Base-by-base conservation (phyloP, 2,329 filamentous ascomycete species). In the Trichoderma asperellum region DNA sequence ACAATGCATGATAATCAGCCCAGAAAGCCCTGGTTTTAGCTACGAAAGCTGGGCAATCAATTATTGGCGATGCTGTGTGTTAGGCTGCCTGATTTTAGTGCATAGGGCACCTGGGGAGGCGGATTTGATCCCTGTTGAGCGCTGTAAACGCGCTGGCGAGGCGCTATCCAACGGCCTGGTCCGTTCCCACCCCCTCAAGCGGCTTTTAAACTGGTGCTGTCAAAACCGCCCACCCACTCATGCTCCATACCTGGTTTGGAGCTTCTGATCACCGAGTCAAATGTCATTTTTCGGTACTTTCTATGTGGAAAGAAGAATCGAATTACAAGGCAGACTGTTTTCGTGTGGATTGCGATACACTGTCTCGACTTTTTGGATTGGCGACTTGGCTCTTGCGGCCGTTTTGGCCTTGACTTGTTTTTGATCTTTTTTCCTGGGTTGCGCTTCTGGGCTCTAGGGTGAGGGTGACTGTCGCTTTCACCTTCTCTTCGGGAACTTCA, bases 111-210 rank as follows among this genome's bases (percentile, higher is more conserved):
- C 43, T n/a, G 12, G n/a, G 4, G 43, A 49, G 47, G 47, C 47
- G 21, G 47, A 49, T 24, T 12, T 14, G 35, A 12, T 37, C 32
- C 10, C 35, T 12, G 10, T 37, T 49, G 47, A 49, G 10, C 21
- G 47, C 47, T 21, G n/a, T 49, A 49, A 49, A 49, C 47, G n/a
- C 21, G 47, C 47, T 49, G 21, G 47, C 47, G n/a, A 49, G 47
- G 47, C 47, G 47, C 27, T 5, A 32, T 55, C 7, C 14, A 27
- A 14, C 52, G 53, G 53, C 29, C 12, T 29, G 53, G 27, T 56
- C 53, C 52, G 52, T 56, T 56, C 53, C 53, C 53, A 56, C 53
- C 53, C 27, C 53, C 53, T 56, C 53, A 56, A 6, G 53, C 53
- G 53, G 53, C 47, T 49, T 29, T 29, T 16, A 55, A 29, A 27